Conservation (phyloP, 2,329 filamentous ascomycete genomes). For the Neonectria magnoliae region DNA sequence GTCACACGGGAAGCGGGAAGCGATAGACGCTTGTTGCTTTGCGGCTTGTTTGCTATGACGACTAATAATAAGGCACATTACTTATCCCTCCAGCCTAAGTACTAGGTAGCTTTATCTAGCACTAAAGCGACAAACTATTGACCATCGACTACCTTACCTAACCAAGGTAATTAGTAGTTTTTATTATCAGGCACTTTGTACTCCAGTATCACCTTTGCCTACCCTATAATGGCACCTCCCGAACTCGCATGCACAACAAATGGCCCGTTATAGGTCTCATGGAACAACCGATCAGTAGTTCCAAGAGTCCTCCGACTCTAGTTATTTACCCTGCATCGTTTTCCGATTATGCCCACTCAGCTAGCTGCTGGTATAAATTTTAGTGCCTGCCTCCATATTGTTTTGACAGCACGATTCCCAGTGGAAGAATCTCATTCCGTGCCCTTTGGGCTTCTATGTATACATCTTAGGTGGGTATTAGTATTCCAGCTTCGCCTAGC, state of each 20-base stretch:
- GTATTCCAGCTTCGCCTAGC: not conserved
- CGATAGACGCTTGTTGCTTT: not conserved
- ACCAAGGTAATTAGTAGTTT: no score
- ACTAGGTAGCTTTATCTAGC: not conserved
- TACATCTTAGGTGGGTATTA: conserved; percentile 16
- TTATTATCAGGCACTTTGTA: no score
- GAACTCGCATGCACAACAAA: no score
- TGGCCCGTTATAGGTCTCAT: no score
- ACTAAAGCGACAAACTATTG: not conserved
- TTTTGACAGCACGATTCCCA: not conserved
- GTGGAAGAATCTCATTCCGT: not conserved
- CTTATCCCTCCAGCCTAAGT: not conserved
- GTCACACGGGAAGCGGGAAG: not conserved
- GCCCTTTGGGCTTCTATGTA: not conserved
- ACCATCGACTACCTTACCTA: not conserved
- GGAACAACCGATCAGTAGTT: no score
- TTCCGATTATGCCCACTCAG: not conserved
- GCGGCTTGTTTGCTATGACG: not conserved
- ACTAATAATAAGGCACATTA: not conserved
- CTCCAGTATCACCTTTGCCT: no score
- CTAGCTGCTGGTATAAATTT: no score
- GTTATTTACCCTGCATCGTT: not conserved
- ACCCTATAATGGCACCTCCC: no score
- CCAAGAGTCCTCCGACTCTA: not conserved
- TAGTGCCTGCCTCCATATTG: not conserved